Base-by-base conservation (phyloP, 129 eudicot genomes). In the Centella asiatica region DNA sequence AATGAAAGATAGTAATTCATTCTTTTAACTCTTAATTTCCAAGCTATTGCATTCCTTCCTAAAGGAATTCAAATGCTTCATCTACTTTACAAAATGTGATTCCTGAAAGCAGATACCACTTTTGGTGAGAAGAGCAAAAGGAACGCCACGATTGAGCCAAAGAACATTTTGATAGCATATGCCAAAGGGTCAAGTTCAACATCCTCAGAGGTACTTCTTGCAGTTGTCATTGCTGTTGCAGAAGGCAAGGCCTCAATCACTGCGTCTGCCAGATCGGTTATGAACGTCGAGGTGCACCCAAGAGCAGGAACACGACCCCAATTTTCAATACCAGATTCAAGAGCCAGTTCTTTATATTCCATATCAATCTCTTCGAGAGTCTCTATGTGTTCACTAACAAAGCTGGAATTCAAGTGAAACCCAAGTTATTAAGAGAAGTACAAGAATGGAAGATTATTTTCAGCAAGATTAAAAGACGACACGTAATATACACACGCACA, bases 301-400 rank as follows among this genome's bases (percentile, higher is more conserved):
- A 90, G 84, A 65, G 98, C 95, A n/a, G 98, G 98, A 48, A 90
- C 98, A 52, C 98, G 87, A 12, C 98, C 98, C 98, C 98, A 90
- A 18, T 84, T 83, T 70, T 77, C 75, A 13, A 90, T 78, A 6
- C 98, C 98, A 0, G 98, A 90, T 67, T 84, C 95, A 25, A 90
- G 83, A 19, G 98, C 95, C 71, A 90, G 48, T 44, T 90, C 85
- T 74, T 69, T 87, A 76, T 90, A 90, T 70, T 87, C 94, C 94
- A 90, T 90, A 47, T 90, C 98, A 55, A 90, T 90, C 74, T 90
- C 98, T 78, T 87, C 98, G 2, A 90, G 87, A 18, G 98, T 87
- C 71, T 90, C 98, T 77, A 90, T 90, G 71, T 90, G 98, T 76
- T 90, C 98, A 48, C 98, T 90, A 70, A 90, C 98, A 73, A 90